Conservation (phyloP, 129 eudicot genomes). For the Lonicera japonica region DNA sequence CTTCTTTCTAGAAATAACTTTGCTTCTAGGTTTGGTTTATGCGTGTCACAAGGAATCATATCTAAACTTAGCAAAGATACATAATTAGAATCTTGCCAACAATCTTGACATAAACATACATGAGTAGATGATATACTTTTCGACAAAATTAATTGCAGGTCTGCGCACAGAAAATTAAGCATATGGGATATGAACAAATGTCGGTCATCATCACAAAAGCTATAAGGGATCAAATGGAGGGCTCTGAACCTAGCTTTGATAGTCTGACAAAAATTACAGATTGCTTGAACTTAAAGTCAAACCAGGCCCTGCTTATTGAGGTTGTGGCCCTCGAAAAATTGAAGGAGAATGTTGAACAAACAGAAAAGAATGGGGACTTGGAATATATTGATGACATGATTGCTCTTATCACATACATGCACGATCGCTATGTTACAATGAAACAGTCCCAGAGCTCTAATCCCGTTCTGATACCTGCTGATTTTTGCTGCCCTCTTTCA, state of each 20-base stretch:
- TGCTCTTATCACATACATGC: conserved; percentile 73
- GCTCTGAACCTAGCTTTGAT: conserved; percentile 62
- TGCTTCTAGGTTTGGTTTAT: too few species aligned
- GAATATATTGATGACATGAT: conserved; percentile 76
- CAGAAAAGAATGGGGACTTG: conserved; percentile 68
- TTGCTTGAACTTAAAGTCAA: conserved; percentile 61
- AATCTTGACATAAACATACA: too few species aligned
- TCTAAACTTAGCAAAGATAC: too few species aligned
- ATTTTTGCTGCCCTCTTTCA: conserved; percentile 95
- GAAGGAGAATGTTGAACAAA: conserved; percentile 88
- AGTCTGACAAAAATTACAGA: conserved; percentile 59
- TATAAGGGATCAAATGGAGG: conserved; percentile 60
- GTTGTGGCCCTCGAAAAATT: conserved; percentile 95
- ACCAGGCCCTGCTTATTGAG: conserved; percentile 86
- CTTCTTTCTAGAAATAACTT: too few species aligned
- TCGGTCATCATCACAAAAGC: conserved; percentile 49
- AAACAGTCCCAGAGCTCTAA: conserved; percentile 63
- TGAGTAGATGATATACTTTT: conserved; percentile 3
- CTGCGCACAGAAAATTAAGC: conserved; percentile 61
- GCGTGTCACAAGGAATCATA: too few species aligned
- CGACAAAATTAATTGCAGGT: conserved; percentile 39
- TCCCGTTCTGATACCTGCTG: conserved; percentile 77
- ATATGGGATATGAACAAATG: conserved; percentile 41
- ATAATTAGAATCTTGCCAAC: too few species aligned
- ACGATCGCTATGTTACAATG: conserved; percentile 48